Evolutionary conservation across 345 rosid species (phyloP).

Genomic region (Zanthoxylum bungeanum): DNA sequence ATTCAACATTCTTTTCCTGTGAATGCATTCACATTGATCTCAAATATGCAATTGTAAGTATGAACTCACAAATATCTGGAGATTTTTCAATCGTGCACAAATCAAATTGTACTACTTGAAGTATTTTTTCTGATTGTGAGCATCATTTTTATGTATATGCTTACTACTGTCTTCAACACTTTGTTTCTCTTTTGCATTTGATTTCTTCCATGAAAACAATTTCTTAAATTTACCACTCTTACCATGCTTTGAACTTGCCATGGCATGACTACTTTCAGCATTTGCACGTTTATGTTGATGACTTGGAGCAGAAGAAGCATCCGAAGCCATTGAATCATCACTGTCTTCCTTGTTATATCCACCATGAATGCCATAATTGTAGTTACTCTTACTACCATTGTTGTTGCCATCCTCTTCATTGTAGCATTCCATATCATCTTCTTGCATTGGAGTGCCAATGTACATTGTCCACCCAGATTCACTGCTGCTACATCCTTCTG

Average conservation of each 20-base stretch:
- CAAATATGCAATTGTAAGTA: neutral
- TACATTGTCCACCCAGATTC: slow-evolving; percentile 88
- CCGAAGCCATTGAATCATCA: slow-evolving; percentile 81
- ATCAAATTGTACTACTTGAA: slow-evolving; percentile 18
- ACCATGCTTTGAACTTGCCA: slow-evolving; percentile 14
- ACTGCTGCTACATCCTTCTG: slow-evolving; percentile 76
- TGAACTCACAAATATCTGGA: neutral
- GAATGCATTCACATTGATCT: neutral
- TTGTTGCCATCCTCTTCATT: slow-evolving; percentile 16
- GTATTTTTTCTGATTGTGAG: slow-evolving; percentile 22
- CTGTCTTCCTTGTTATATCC: slow-evolving; percentile 44
- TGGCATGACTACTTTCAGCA: slow-evolving; percentile 11
- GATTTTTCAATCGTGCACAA: neutral
- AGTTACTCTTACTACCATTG: neutral
- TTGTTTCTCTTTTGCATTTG: slow-evolving; percentile 30
- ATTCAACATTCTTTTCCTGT: neutral
- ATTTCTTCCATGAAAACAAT: slow-evolving; percentile 24
- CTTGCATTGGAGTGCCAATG: slow-evolving; percentile 51
- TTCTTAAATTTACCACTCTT: slow-evolving; percentile 28
- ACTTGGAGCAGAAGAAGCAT: slow-evolving; percentile 68
- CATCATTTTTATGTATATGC: slow-evolving; percentile 13
- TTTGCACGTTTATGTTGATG: slow-evolving; percentile 22
- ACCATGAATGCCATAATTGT: slow-evolving; percentile 6
- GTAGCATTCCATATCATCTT: slow-evolving; percentile 35
- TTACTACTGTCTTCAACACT: slow-evolving; percentile 19